Base-by-base conservation (phyloP, 805 yeast genomes). In the Sugiyamaella smithiae region DNA sequence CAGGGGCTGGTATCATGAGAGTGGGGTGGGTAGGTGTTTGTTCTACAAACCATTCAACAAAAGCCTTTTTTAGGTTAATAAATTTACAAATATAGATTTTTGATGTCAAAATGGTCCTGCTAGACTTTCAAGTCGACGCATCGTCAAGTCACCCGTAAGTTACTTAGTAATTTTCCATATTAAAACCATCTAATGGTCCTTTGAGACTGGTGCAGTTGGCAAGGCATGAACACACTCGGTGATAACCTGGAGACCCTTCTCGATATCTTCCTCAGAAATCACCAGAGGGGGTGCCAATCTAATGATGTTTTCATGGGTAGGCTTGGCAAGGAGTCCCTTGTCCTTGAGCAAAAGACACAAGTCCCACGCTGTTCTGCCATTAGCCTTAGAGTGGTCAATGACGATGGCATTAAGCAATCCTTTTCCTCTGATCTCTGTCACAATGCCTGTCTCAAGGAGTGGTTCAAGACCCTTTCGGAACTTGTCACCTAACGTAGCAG, bases 211-310 rank as follows among this genome's bases (percentile, higher is more conserved):
- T 22, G 63, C 64, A 35, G 55, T 57, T 20, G 71, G 66, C 12
- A 69, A 62, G 51, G 73, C 74, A 43, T 63, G 65, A 61, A 88
- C 75, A 14, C 87, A 74, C 57, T 73, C 61, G 66, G 75, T 75
- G 59, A 91, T 90, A 42, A 84, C 75, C 11, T 78, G 84, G 47
- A 89, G 84, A 62, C 97, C 97, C 69, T 78, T 82, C 56, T 80
- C 68, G 62, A 91, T 74, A 64, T 91, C 97, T 61, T 84, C 91
- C 65, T 89, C 84, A 26, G 90, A 78, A 57, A 91, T 91, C 35
- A 89, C 95, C 67, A 91, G 74, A 20, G 98, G 97, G 50, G 98
- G 98, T 8, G 98, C 97, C 66, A 91, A 75, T 74, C 98, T 84
- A 65, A 91, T 90, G 61, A 91, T 90, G 68, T 89, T 85, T 60